These are phyloP conservation scores for Cucumis hystrix DNA, from an alignment of 306 rosid genomes.

Conservation along the genomic window DNA sequence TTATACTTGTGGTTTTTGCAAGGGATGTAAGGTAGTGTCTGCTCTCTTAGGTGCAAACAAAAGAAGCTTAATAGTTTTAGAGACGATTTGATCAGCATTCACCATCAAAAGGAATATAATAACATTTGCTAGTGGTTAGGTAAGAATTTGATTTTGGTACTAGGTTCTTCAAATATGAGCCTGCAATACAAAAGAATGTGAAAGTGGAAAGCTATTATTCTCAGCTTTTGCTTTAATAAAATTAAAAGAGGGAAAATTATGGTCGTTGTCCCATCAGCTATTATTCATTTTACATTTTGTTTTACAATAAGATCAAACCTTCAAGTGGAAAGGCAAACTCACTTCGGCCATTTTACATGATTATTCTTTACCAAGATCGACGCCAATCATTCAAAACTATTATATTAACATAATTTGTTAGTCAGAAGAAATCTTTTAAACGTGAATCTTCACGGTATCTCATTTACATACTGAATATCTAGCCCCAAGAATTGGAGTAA, in stretches of 20 bases:
- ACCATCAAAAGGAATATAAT: background rate
- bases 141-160: slow-evolving; percentile 2
- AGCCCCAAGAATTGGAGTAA: background rate
- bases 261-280: background rate
- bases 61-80: background rate
- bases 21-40: background rate
- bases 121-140: background rate
- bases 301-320: no score
- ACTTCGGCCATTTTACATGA: background rate
- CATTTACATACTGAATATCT: background rate
- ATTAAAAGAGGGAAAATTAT: background rate
- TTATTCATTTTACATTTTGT: background rate
- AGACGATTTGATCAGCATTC: background rate
- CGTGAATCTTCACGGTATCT: background rate
- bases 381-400: background rate
- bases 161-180: background rate
- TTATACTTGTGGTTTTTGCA: no score
- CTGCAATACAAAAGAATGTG: background rate
- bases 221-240: background rate
- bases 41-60: background rate
- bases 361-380: background rate
- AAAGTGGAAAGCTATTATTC: background rate
- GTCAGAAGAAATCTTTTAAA: background rate
- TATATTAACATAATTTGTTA: background rate
- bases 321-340: no score